Percentiles rank a stretch among this genome's conserved stretches.
Evolutionary conservation across 2,329 filamentous ascomycete species (phyloP).

Genomic region (Neofusicoccum umdonicola): DNA sequence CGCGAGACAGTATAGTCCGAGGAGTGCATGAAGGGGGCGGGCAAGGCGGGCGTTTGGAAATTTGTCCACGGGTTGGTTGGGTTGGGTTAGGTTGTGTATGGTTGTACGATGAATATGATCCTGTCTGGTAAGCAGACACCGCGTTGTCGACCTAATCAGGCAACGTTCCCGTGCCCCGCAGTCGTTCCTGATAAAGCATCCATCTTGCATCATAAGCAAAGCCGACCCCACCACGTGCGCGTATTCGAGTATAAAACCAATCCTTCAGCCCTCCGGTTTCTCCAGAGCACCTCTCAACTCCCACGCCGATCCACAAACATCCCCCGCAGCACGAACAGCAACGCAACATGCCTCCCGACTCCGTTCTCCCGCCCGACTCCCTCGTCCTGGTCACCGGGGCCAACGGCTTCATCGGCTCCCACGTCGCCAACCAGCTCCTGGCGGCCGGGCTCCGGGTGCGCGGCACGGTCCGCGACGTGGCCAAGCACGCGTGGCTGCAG

Average conservation of each 20-base stretch:
- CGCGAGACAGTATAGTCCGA: constrained; percentile 1
- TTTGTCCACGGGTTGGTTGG: too few species aligned
- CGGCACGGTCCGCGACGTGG: constrained; percentile 29
- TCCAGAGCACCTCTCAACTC: too few species aligned
- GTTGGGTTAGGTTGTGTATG: too few species aligned
- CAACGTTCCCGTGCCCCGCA: not conserved
- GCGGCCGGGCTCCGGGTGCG: constrained; percentile 33
- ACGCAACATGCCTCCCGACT: constrained; percentile 25
- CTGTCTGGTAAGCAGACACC: too few species aligned
- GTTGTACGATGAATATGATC: too few species aligned
- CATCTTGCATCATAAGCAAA: too few species aligned
- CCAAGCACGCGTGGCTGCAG: constrained; percentile 29
- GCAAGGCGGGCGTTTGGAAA: too few species aligned
- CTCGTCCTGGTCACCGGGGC: constrained; percentile 36
- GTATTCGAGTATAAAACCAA: too few species aligned
- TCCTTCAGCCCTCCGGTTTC: too few species aligned
- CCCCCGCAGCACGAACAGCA: not conserved
- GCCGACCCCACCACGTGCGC: not conserved
- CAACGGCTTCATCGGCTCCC: constrained; percentile 36
- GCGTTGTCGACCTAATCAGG: not conserved
- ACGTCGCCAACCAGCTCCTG: constrained; percentile 32
- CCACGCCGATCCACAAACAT: not conserved
- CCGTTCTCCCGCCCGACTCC: not conserved
- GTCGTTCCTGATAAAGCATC: not conserved
- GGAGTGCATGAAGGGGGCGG: not conserved